phyloP scores from a whole-genome alignment of 2,329 filamentous ascomycete genomes.

The Penicillium sp. region DNA sequence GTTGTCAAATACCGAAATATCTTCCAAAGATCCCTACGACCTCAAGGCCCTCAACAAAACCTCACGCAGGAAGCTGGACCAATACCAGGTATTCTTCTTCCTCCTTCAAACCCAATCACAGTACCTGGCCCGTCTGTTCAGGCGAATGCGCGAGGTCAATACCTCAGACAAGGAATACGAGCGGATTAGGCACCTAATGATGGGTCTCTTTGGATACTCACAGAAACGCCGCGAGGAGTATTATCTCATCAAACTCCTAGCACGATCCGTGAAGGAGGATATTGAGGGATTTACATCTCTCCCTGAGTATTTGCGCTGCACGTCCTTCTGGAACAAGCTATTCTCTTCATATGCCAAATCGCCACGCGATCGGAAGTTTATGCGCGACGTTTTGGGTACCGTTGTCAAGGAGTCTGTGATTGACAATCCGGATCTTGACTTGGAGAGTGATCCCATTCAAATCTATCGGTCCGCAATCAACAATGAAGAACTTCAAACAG shows the following conservation, averaged over 20 bases:
- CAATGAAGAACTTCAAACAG: conserved; percentile 93
- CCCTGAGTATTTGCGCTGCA: conserved; percentile 84
- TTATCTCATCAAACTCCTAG: conserved; percentile 86
- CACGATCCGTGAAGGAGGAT: conserved; percentile 81
- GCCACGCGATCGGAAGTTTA: conserved; percentile 86
- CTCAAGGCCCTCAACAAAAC: conserved; percentile 97
- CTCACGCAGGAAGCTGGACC: conserved; percentile 90
- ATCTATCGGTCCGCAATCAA: conserved; percentile 96
- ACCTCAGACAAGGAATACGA: conserved; percentile 91
- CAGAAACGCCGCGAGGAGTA: conserved; percentile 97
- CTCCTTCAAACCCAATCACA: conserved; percentile 94
- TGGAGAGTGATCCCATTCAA: conserved; percentile 96
- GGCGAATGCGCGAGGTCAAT: conserved; percentile 76
- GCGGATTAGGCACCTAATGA: conserved; percentile 87
- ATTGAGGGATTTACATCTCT: conserved; percentile 71
- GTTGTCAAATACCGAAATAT: conserved; percentile 83
- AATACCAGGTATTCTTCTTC: conserved; percentile 98
- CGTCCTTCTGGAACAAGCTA: conserved; percentile 90
- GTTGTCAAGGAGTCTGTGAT: conserved; percentile 90
- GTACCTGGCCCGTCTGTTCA: conserved; percentile 88
- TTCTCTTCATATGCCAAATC: conserved; percentile 86
- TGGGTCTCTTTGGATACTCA: conserved; percentile 95
- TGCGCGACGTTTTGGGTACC: conserved; percentile 81
- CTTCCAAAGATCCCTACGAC: conserved; percentile 89
- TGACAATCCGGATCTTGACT: conserved; percentile 84